A percentile compares a stretch with the other conserved stretches of the same genome.
phyloP scores from a whole-genome alignment of 2,329 filamentous ascomycete genomes.

The Sporothrix humicola region DNA sequence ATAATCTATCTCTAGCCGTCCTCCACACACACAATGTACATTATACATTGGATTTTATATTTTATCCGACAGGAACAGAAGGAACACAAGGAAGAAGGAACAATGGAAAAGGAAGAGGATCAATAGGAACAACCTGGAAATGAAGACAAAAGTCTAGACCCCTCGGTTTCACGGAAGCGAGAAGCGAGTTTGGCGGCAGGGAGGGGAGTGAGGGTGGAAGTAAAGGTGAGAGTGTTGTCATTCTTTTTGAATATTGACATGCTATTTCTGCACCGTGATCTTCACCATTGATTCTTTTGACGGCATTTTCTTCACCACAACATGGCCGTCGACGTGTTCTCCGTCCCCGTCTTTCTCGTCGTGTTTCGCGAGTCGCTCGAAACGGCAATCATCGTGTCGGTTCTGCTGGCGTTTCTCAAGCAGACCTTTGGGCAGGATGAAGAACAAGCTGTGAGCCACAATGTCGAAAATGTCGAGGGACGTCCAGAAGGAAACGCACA shows the following conservation, averaged over 20 bases:
- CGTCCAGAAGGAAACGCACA: neutral
- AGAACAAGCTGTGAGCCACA: slow-evolving; percentile 57
- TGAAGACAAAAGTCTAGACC: neutral
- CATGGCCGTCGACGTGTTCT: slow-evolving; percentile 16
- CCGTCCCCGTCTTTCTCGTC: slow-evolving; percentile 76
- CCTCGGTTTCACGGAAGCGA: too few relatives aligned
- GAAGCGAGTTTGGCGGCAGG: too few relatives aligned
- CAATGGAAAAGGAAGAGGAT: too few relatives aligned
- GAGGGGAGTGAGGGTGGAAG: too few relatives aligned
- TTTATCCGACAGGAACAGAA: neutral
- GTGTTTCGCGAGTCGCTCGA: slow-evolving; percentile 85
- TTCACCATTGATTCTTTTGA: too few relatives aligned
- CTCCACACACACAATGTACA: neutral
- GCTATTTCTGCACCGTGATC: too few relatives aligned
- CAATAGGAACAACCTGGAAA: neutral
- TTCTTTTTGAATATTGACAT: too few relatives aligned
- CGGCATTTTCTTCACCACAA: neutral
- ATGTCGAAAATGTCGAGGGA: too few relatives aligned
- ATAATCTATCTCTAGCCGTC: neutral
- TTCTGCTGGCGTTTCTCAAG: slow-evolving; percentile 72
- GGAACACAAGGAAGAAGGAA: too few relatives aligned
- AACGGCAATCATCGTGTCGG: slow-evolving; percentile 82
- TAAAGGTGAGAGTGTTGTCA: too few relatives aligned
- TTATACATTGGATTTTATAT: neutral
- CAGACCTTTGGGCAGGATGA: slow-evolving; percentile 3